Conservation (phyloP, 2,329 filamentous ascomycete species). For the Hyphodiscus sp. region DNA sequence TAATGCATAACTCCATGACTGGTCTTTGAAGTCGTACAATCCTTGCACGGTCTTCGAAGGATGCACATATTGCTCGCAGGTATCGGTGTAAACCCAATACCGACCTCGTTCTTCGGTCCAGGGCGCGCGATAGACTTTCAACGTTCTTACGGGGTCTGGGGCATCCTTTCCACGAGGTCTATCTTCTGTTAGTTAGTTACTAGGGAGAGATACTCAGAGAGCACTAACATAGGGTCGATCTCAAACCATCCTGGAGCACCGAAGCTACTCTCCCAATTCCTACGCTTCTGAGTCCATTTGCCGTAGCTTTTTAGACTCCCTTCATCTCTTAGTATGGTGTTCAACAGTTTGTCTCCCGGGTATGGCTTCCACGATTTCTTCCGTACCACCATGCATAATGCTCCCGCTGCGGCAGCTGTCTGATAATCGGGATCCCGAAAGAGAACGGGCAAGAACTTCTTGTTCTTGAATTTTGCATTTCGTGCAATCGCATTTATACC, state of each 20-base stretch:
- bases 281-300: too few relatives aligned
- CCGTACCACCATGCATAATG: conserved; percentile 21
- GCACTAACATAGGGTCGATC: too few relatives aligned
- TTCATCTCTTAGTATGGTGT: neutral
- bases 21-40: neutral
- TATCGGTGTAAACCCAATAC: neutral
- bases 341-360: neutral
- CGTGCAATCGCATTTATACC: conserved; percentile 9
- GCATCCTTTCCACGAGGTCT: neutral
- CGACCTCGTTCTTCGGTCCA: too few relatives aligned
- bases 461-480: neutral
- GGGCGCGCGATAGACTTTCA: too few relatives aligned
- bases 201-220: too few relatives aligned
- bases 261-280: too few relatives aligned
- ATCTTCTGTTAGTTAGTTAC: too few relatives aligned
- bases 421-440: neutral
- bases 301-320: too few relatives aligned
- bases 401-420: conserved; percentile 16
- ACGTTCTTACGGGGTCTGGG: too few relatives aligned
- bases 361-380: conserved; percentile 12
- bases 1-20: neutral
- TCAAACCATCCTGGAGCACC: too few relatives aligned
- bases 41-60: neutral
- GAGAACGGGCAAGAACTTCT: too few relatives aligned
- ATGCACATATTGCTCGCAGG: neutral